These are phyloP conservation scores for Simplicillium sp. DNA, from an alignment of 2,329 filamentous ascomycete species.

Conservation along the genomic window DNA sequence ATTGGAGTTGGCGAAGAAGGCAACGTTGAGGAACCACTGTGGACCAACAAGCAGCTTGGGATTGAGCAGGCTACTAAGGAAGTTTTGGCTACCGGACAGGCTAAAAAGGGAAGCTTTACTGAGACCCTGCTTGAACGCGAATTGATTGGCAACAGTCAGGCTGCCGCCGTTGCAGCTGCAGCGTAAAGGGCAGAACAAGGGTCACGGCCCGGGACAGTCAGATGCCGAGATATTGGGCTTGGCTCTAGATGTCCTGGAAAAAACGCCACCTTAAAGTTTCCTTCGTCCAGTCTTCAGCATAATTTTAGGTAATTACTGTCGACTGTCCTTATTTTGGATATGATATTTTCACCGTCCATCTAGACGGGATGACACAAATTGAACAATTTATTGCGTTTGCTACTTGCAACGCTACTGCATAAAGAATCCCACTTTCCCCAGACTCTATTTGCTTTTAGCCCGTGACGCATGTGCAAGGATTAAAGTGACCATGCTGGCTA, in stretches of 20 bases:
- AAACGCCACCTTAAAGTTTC: not conserved
- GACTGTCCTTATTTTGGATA: not conserved
- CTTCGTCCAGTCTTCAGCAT: not conserved
- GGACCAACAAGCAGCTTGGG: conserved; percentile 83
- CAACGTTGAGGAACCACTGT: conserved; percentile 61
- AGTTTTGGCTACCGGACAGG: conserved; percentile 38
- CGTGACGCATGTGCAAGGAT: not conserved
- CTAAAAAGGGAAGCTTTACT: conserved; percentile 33
- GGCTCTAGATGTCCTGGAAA: too few relatives aligned
- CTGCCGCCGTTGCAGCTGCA: conserved; percentile 16
- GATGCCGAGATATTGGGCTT: not conserved
- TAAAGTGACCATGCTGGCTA: not conserved
- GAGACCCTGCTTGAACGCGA: conserved; percentile 52
- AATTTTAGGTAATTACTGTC: not conserved
- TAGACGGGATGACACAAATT: not conserved
- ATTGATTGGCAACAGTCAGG: conserved; percentile 20
- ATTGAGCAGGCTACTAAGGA: conserved; percentile 57
- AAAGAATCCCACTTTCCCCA: too few relatives aligned
- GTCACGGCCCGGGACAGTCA: not conserved
- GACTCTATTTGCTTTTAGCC: not conserved
- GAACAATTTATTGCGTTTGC: not conserved
- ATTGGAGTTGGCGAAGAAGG: conserved; percentile 78
- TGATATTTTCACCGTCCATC: not conserved
- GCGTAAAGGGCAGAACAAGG: not conserved
- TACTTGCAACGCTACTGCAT: too few relatives aligned